A percentile compares a stretch with the other conserved stretches of the same genome.
These are phyloP conservation scores for Spirogloea muscicola DNA, from an alignment of 139 green algal species.

Conservation along the genomic window DNA sequence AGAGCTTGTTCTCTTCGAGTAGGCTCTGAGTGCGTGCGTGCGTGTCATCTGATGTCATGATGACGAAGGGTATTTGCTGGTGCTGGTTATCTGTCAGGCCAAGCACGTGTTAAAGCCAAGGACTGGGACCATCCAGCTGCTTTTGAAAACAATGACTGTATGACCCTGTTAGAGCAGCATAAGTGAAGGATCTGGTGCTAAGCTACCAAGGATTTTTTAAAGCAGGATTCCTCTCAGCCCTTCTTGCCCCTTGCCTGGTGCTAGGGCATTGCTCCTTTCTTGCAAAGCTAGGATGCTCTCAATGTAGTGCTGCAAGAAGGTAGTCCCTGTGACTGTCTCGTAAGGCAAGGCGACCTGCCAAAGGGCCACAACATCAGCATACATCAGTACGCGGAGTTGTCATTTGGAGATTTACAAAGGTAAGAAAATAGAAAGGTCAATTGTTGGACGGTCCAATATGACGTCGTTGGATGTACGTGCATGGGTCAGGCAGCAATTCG, in stretches of 20 bases:
- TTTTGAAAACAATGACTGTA: too few species aligned
- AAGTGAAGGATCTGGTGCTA: too few species aligned
- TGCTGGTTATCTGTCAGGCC: not conserved
- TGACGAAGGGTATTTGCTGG: slow-evolving; percentile 76
- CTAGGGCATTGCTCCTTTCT: slow-evolving; percentile 19
- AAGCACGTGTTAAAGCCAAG: too few species aligned
- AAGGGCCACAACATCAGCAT: not conserved
- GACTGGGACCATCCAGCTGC: too few species aligned
- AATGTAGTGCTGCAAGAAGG: slow-evolving; percentile 90
- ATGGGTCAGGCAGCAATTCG: not conserved
- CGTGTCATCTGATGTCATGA: slow-evolving; percentile 98
- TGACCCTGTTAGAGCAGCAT: too few species aligned
- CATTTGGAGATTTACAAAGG: not conserved
- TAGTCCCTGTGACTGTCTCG: slow-evolving; percentile 68
- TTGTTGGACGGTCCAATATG: not conserved
- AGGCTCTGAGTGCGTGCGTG: slow-evolving; percentile 76
- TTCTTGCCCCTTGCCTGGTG: too few species aligned
- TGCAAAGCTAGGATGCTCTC: slow-evolving; percentile 86
- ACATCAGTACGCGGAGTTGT: not conserved
- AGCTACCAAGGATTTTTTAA: too few species aligned
- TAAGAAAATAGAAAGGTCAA: not conserved
- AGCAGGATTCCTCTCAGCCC: too few species aligned
- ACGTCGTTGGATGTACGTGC: not conserved
- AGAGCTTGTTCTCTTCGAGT: slow-evolving; percentile 78
- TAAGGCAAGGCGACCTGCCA: slow-evolving; percentile 65